Evolutionary conservation across 192 early-diverging fungal species (phyloP), one percentile per base, ranked within the genome.

Genomic region (Umbelopsis vinacea): DNA sequence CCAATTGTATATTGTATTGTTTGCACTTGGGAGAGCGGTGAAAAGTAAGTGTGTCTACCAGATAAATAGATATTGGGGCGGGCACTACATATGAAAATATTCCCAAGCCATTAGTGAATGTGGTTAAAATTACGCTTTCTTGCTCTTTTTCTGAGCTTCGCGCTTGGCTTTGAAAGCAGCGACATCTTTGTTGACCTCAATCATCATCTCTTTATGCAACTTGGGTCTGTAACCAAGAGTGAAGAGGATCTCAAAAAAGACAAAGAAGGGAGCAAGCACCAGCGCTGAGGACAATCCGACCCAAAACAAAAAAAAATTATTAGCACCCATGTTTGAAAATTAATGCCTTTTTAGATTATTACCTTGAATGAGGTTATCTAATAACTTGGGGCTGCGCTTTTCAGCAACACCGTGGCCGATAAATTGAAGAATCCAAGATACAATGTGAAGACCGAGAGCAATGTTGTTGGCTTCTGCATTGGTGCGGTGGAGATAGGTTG

Each of bases 241-340:
- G 76, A 98, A 97, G 53, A 98, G 78, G 10, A 88, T 60, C 80
- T 98, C 95, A 37, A 93, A 83, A 71, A 92, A 95, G 7, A 97
- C 94, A 84, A 98, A 98, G 78, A 95, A 95, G 33, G 95, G 95
- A 2, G 97, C 97, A 71, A 96, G 92, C 46, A 97, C 91, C 29
- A 97, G 52, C 3, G 97, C 96, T 91, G 22, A 60, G 24, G 47
- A 22, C 21, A 43, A 71, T n/a, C n/a, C n/a, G n/a, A n/a, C n/a
- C n/a, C n/a, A n/a, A n/a, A n/a, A n/a, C n/a, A n/a, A 22, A 24
- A 35, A 38, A 14, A 33, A 14, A 46, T n/a, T 8, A 67, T 21
- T n/a, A 47, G 38, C 3, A 2, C 10, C 67, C 23, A 24, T 8
- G 37, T 14, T 43, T 11, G 40, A 43, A 43, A 48, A 68, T n/a